These are phyloP conservation scores for Gossypium schwendimanii DNA, from an alignment of 441 rosid genomes.

Conservation along the genomic window DNA sequence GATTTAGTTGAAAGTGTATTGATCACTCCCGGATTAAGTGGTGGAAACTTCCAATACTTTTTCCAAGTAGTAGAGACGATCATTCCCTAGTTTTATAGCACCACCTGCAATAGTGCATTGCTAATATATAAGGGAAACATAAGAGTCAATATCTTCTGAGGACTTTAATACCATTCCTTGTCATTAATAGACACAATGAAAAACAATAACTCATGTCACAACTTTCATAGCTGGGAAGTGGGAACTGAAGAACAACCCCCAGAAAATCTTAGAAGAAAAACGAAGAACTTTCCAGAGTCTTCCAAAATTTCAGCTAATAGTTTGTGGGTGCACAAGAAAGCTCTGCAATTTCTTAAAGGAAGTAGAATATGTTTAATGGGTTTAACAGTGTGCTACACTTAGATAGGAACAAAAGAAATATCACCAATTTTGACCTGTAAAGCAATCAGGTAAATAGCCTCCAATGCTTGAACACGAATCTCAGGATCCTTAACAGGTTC, in stretches of 20 bases:
- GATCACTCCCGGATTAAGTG: not conserved
- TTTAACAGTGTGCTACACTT: not conserved
- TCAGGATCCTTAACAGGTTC: slow-evolving; percentile 76
- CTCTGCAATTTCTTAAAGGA: not conserved
- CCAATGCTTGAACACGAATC: slow-evolving; percentile 69
- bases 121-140: too few species aligned
- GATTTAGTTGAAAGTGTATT: not conserved
- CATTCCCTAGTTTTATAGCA: not conserved
- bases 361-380: not conserved
- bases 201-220: too few species aligned
- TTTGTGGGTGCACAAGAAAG: not conserved
- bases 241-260: too few species aligned
- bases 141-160: too few species aligned
- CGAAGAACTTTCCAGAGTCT: not conserved
- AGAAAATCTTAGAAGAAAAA: not conserved
- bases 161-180: too few species aligned
- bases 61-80: not conserved
- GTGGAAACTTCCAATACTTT: not conserved
- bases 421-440: slow-evolving; percentile 42
- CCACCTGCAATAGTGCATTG: too few species aligned
- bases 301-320: not conserved
- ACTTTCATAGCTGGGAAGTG: too few species aligned
- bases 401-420: not conserved
- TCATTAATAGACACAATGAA: too few species aligned
- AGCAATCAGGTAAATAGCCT: slow-evolving; percentile 75